Base-by-base conservation (phyloP, 371 early-diverging fungal species). In the Mucor lusitanicus region DNA sequence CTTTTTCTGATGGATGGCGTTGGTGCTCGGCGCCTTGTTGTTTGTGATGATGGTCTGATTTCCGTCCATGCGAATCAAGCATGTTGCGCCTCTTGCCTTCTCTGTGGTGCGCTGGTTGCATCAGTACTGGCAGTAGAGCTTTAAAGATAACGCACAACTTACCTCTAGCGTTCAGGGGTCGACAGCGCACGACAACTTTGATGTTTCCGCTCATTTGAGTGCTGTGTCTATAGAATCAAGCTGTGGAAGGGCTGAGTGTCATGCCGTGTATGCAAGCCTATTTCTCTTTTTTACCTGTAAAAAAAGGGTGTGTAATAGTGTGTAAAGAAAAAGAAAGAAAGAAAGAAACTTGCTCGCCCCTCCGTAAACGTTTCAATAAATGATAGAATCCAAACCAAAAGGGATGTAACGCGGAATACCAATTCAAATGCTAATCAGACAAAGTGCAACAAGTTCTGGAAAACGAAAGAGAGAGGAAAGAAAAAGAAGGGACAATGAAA, bases 181-280 rank as follows among this genome's bases (percentile, higher is more conserved):
- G 87, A 76, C 90, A 90, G 46, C 93, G 86, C 56, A 93, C 93
- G 19, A 91, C 91, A 28, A 93, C 93, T 61, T 90, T 90, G 65
- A 93, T 90, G 74, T 91, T 91, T 8, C 73, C 73, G 56, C 73
- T 69, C 73, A 73, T 73, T 15, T 61, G 27, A 27, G n/a, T 63
- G 39, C n/a, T 39, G 6, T 25, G 17, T 32, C 53, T 23, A 15
- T 25, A 54, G 11, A 12, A 54, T 13, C 13, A 54, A 28, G 17
- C 25, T 54, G 28, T 13, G 11, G 19, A 19, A 0, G 44, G 17
- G n/a, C 21, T 19, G 21, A 46, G 46, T 12, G 56, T 32, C 32
- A 15, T 55, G 15, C 32, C 32, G 11, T 19, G 9, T 23, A 23
- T 6, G 8, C 25, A 5, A 37, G 37, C 25, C 8, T 27, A 27